A percentile compares a stretch with the other conserved stretches of the same genome.
phyloP scores from a whole-genome alignment of 2,329 filamentous ascomycete genomes.

The Epichloe bromicola region DNA sequence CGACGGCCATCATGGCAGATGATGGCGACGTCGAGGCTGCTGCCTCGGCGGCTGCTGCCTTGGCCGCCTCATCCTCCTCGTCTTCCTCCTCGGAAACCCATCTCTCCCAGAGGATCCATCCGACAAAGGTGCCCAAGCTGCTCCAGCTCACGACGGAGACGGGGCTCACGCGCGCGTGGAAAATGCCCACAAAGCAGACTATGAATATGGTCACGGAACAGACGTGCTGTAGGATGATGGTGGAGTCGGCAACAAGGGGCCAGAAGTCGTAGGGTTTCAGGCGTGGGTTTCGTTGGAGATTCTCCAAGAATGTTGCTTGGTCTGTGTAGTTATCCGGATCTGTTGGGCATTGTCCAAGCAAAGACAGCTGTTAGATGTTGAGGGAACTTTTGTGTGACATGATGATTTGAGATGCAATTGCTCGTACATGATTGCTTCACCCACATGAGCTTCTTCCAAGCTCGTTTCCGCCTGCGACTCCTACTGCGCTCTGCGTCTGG shows the following conservation, averaged over 20 bases:
- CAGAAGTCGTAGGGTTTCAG: conserved; percentile 96
- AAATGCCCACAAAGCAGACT: conserved; percentile 85
- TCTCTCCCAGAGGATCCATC: conserved; percentile 84
- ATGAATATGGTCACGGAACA: conserved; percentile 91
- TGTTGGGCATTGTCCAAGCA: conserved; percentile 19
- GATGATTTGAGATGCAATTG: not conserved
- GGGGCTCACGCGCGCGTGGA: conserved; percentile 74
- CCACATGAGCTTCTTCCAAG: conserved; percentile 95
- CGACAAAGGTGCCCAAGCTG: conserved; percentile 67
- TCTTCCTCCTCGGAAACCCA: conserved; percentile 68
- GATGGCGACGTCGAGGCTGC: not conserved
- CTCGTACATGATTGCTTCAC: conserved; percentile 81
- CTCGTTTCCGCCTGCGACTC: conserved; percentile 55
- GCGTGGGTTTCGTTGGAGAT: conserved; percentile 85
- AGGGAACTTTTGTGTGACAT: too few relatives aligned
- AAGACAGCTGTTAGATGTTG: not conserved
- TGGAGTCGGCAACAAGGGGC: conserved; percentile 88
- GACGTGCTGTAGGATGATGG: conserved; percentile 93
- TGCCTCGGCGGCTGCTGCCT: conserved; percentile 15
- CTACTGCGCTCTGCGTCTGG: conserved; percentile 44
- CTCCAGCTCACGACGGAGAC: conserved; percentile 81
- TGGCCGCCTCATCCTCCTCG: conserved; percentile 28
- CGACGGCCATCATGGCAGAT: not conserved
- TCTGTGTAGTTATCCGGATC: conserved; percentile 99
- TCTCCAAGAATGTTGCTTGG: conserved; percentile 89